phyloP scores from a whole-genome alignment of 2,329 filamentous ascomycete species.

The Alternaria arbusti region DNA sequence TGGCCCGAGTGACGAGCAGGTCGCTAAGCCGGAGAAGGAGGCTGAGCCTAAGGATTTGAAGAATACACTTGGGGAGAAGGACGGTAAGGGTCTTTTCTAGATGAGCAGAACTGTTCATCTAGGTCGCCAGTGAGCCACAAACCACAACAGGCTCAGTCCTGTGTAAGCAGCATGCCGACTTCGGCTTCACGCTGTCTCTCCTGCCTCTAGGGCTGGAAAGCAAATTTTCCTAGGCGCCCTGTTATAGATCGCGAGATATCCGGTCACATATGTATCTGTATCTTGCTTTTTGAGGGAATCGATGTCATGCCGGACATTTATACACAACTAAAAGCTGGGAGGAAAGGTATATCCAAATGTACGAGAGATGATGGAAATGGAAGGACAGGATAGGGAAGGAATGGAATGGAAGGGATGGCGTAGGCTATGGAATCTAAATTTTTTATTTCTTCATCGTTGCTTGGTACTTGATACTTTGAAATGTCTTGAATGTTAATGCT shows the following conservation, averaged over 20 bases:
- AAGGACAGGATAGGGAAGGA: not conserved
- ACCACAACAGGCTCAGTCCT: too few species aligned
- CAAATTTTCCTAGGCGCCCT: not conserved
- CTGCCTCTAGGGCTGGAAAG: too few species aligned
- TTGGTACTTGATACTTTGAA: not conserved
- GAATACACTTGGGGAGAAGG: conserved; percentile 23
- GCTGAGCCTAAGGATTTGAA: conserved; percentile 37
- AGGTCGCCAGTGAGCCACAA: too few species aligned
- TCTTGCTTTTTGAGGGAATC: not conserved
- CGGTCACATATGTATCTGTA: not conserved
- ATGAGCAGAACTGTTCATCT: not conserved
- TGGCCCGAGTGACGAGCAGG: conserved; percentile 17
- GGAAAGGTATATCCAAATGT: not conserved
- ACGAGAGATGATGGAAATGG: not conserved
- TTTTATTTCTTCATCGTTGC: not conserved
- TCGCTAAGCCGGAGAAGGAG: conserved; percentile 25
- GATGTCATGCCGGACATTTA: not conserved
- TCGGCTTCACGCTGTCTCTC: not conserved
- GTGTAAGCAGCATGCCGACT: not conserved
- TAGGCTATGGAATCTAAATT: not conserved
- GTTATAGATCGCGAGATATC: not conserved
- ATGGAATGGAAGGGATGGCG: not conserved
- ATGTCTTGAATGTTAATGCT: too few species aligned
- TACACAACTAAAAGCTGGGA: not conserved
- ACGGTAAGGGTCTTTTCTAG: conserved; percentile 29